These are phyloP conservation scores for Kwoniella sp. DNA, from an alignment of 768 basidiomycete genomes.

Conservation along the genomic window DNA sequence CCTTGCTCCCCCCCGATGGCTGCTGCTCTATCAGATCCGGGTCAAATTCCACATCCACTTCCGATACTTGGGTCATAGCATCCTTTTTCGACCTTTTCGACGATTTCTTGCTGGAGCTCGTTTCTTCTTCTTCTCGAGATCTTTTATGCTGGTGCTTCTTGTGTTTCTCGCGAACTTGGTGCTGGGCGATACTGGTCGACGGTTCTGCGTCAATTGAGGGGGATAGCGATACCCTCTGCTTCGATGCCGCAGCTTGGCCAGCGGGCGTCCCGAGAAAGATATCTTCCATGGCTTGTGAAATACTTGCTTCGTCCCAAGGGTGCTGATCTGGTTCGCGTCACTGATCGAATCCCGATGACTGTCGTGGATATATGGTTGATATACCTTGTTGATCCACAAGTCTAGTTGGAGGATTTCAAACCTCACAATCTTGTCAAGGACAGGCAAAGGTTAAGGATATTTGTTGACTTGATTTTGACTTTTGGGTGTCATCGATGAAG, in stretches of 20 bases:
- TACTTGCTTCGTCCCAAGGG: too few relatives aligned
- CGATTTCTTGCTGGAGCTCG: conserved; percentile 1
- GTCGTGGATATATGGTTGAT: too few relatives aligned
- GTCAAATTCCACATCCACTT: neutral
- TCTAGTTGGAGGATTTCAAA: too few relatives aligned
- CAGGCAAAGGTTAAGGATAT: too few relatives aligned
- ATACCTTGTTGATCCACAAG: too few relatives aligned
- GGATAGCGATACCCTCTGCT: neutral
- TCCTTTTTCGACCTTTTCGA: conserved; percentile 11
- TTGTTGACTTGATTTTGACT: too few relatives aligned
- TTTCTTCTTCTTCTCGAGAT: conserved; percentile 16
- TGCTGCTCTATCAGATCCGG: neutral
- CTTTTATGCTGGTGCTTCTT: conserved; percentile 7
- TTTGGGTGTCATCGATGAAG: too few relatives aligned
- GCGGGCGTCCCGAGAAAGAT: neutral
- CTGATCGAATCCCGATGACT: too few relatives aligned
- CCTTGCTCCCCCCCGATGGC: neutral
- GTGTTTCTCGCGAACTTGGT: neutral
- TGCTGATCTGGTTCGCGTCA: too few relatives aligned
- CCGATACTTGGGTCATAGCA: neutral
- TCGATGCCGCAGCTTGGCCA: too few relatives aligned
- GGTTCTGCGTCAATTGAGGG: neutral
- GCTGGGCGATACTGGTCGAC: neutral
- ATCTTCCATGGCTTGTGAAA: neutral
- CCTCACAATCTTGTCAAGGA: too few relatives aligned